Evolutionary conservation across 2,329 filamentous ascomycete genomes (phyloP), one percentile per base, ranked within the genome.

Genomic region (Orbilia javanica): DNA sequence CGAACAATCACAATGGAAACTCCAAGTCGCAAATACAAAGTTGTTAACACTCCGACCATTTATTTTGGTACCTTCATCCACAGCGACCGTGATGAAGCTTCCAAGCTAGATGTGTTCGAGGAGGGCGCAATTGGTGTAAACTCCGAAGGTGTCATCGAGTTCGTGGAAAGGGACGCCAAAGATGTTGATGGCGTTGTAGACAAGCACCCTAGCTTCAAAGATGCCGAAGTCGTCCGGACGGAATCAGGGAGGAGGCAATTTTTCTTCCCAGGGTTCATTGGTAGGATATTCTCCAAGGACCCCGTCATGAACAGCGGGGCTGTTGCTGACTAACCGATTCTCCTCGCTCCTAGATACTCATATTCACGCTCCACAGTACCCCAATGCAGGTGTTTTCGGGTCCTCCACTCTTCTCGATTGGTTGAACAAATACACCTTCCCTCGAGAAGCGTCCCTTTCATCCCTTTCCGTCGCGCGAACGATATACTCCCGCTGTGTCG

Each of bases 381-480:
- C 95, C 73, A 99, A 99, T 83, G 89, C 90, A 0, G 96, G 96
- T 75, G 91, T 99, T 80, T 98, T 98, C 83, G 96, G 96, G 82
- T 96, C 94, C 80, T 91, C 93, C 0, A 97, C 95, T 0, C 90
- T 99, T 34, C 88, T 99, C 13, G 92, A 96, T 85, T 99, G 96
- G 96, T 87, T 99, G 4, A 89, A 94, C 82, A 96, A 88, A 15
- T 98, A 99, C 86, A 99, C 96, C 0, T 99, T 98, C 83, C 96
- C 96, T 0, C 88, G 97, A 79, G 96, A 99, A 84, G 87, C 91
- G 0, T 94, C 92, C 8, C 89, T 97, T 76, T 85, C 87, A 5
- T 87, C 89, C 79, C 85, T 90, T 4, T 80, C 85, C 69, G 90
- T 89, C 82, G 93, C 94, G 0, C 86, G 86, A 13, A 87, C 86